phyloP scores from a whole-genome alignment of 148 eudicot genomes.

The Silene conica region DNA sequence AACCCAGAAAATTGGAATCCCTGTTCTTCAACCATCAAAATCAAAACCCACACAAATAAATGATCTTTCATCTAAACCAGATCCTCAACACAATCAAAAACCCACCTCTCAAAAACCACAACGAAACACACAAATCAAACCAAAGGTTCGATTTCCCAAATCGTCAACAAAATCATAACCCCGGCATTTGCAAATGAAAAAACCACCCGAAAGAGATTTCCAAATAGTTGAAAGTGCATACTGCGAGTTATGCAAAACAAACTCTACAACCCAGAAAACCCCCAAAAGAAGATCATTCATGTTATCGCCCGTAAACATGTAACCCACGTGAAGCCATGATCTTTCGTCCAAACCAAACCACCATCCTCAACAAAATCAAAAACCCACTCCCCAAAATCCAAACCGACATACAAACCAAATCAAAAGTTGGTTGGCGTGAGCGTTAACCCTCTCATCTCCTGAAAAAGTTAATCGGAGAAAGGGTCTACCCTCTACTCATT shows the following conservation, averaged over 20 bases:
- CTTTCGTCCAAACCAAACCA: background rate
- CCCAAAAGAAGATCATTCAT: too few species aligned
- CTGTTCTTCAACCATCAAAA: slow-evolving; percentile 65
- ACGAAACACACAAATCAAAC: background rate
- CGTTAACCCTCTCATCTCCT: too few species aligned
- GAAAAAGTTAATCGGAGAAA: too few species aligned
- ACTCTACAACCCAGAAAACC: too few species aligned
- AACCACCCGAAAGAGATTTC: too few species aligned
- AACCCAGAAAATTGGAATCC: slow-evolving; percentile 22
- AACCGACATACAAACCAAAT: background rate
- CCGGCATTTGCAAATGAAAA: too few species aligned
- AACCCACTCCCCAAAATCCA: background rate
- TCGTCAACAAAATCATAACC: background rate
- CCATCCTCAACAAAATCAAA: background rate
- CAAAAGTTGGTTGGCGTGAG: background rate
- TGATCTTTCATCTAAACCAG: background rate
- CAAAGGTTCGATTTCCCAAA: too few species aligned
- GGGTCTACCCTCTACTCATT: too few species aligned
- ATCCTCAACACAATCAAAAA: background rate
- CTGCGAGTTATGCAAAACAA: too few species aligned
- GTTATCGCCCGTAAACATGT: too few species aligned
- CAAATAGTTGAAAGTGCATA: too few species aligned
- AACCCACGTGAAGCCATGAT: background rate
- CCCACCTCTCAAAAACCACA: background rate
- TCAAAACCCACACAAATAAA: background rate